Percentiles rank a stretch among this genome's conserved stretches.
Evolutionary conservation across 371 early-diverging fungal genomes (phyloP).

Genomic region (Cokeromyces recurvatus): DNA sequence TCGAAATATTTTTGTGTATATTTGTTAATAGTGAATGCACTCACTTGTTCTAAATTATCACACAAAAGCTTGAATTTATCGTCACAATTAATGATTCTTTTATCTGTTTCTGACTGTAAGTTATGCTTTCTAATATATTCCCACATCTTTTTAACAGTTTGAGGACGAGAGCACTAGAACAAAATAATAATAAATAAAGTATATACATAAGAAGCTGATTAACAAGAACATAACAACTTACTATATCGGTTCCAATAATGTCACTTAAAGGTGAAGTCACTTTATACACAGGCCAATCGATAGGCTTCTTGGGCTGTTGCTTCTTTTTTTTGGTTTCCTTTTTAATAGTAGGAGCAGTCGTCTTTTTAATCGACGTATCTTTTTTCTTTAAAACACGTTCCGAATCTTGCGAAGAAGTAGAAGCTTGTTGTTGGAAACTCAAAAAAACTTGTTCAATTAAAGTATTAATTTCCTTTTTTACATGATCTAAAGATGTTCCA

Average conservation of each 20-base stretch:
- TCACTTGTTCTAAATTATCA: constrained; percentile 6
- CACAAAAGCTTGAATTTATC: constrained; percentile 23
- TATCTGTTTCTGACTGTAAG: constrained; percentile 38
- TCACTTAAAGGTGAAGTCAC: constrained; percentile 21
- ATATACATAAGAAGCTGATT: not conserved
- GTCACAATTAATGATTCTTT: constrained; percentile 37
- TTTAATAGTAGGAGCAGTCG: constrained; percentile 1
- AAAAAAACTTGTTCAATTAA: constrained; percentile 26
- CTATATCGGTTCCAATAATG: constrained; percentile 14
- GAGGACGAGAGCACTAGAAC: constrained; percentile 30
- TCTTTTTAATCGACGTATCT: not conserved
- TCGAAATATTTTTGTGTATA: constrained; percentile 9
- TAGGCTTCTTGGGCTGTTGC: constrained; percentile 4
- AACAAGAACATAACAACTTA: too few species aligned
- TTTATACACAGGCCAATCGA: constrained; percentile 14
- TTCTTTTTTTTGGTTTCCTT: constrained; percentile 6
- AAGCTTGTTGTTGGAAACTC: not conserved
- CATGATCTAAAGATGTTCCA: constrained; percentile 20
- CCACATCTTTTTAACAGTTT: constrained; percentile 46
- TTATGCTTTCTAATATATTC: constrained; percentile 39
- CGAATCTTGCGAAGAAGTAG: not conserved
- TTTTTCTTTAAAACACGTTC: not conserved
- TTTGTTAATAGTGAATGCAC: constrained; percentile 15
- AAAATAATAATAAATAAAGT: not conserved
- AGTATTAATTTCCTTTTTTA: constrained; percentile 40